A percentile compares a stretch with the other conserved stretches of the same genome.
These are phyloP conservation scores for Ganoderma lingzhi DNA, from an alignment of 1,284 basidiomycete genomes.

Conservation along the genomic window DNA sequence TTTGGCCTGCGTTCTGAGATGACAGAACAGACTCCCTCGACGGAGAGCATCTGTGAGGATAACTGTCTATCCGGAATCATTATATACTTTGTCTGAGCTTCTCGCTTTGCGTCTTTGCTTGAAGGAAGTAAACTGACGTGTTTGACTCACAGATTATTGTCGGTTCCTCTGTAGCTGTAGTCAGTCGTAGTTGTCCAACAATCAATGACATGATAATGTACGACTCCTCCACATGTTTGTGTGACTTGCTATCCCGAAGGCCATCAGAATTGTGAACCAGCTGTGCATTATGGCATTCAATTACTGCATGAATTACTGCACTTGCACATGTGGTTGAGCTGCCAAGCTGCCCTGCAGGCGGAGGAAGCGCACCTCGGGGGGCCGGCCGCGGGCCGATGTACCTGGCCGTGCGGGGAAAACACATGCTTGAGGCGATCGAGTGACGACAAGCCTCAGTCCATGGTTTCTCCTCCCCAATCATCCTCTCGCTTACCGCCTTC, in stretches of 20 bases:
- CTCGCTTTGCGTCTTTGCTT: background rate
- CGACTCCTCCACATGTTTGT: background rate
- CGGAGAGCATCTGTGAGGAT: conserved; percentile 78
- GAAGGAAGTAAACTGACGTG: background rate
- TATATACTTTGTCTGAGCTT: conserved; percentile 70
- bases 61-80: conserved; percentile 87
- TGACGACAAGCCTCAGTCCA: conserved; percentile 12
- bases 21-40: conserved; percentile 90
- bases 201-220: conserved; percentile 21
- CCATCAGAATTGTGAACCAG: background rate
- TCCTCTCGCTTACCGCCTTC: background rate
- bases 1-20: conserved; percentile 51
- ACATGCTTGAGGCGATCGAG: conserved; percentile 26
- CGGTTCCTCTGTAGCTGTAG: conserved; percentile 27
- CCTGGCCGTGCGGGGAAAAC: conserved; percentile 26
- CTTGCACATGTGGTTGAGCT: too few species aligned
- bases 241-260: background rate
- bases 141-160: conserved; percentile 16
- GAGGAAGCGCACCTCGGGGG: background rate
- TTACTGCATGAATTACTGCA: too few species aligned
- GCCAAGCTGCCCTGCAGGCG: too few species aligned
- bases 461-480: background rate
- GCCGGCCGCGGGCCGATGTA: background rate
- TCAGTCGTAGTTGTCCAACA: conserved; percentile 11
- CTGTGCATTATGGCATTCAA: background rate